Percentiles rank a stretch among this genome's conserved stretches.
Evolutionary conservation across 352 stramenopile genomes (phyloP).

Genomic region (Pythium brassicae): DNA sequence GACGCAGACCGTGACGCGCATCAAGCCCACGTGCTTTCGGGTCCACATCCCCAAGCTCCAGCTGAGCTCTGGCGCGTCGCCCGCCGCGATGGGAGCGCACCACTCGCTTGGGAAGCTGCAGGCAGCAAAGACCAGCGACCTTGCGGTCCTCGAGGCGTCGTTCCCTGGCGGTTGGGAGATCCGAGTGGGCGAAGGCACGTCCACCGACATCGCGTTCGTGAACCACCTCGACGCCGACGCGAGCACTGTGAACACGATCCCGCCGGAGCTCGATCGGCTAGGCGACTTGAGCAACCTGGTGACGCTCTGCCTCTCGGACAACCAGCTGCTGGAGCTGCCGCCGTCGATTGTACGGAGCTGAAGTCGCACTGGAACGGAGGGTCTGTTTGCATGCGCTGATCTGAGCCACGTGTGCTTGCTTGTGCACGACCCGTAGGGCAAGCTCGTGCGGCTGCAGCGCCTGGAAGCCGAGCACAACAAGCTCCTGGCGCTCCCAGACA

Average conservation of each 20-base stretch:
- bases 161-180: slow-evolving; percentile 49
- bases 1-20: slow-evolving; percentile 46
- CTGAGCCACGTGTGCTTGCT: not conserved
- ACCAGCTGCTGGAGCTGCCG: slow-evolving; percentile 58
- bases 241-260: slow-evolving; percentile 24
- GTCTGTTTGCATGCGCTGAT: too few species aligned
- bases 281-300: slow-evolving; percentile 40
- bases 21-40: slow-evolving; percentile 51
- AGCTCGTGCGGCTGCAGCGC: slow-evolving; percentile 47
- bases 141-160: not conserved
- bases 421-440: slow-evolving; percentile 23
- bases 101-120: not conserved
- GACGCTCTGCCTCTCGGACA: slow-evolving; percentile 43
- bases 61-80: slow-evolving; percentile 1
- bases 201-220: slow-evolving; percentile 38
- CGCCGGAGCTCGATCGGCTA: slow-evolving; percentile 47
- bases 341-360: slow-evolving; percentile 45
- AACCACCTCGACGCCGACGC: slow-evolving; percentile 41
- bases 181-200: slow-evolving; percentile 19
- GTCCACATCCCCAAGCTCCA: slow-evolving; percentile 36
- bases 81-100: not conserved
- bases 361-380: too few species aligned
- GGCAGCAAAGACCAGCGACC: not conserved
- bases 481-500: slow-evolving; percentile 46
- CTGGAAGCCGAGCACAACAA: slow-evolving; percentile 74